Evolutionary conservation across 108 stramenopile species (phyloP), one percentile per base, ranked within the genome.

Genomic region (Cyclotella baltica): DNA sequence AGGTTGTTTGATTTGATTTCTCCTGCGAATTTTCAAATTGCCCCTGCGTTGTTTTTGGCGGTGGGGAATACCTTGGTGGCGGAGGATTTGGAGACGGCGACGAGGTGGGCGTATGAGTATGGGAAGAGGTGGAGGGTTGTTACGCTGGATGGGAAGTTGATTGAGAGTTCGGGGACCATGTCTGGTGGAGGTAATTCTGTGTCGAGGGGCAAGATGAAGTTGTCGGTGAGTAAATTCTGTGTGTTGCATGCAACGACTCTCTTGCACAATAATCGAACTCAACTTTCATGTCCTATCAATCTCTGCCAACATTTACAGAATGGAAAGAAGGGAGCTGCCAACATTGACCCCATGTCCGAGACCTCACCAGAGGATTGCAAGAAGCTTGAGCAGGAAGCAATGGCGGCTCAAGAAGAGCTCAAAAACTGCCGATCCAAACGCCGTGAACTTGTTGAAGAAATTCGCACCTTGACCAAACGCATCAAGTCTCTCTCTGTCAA

Each of bases 91-190:
- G 97, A 98, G 50, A 87, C 87, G 18, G 99, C 98, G 9, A 90
- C 92, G 33, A 84, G 90, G 6, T 93, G 94, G 87, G 99, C 99
- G 0, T 99, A 98, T 76, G 89, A 94, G 25, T 97, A 71, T 70
- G 91, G 88, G 48, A 96, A 88, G 65, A 83, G 93, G 9, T 96
- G 94, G 96, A 88, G 97, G 38, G 96, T 99, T 4, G 99, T 99
- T 36, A 98, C 99, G 1, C 35, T 89, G 6, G 90, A 91, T 63
- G 99, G 99, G 9, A 88, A 98, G 71, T 84, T 99, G 51, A 98
- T 99, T 59, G 99, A 99, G 65, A 96, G 93, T 4, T 93, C 96
- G 19, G 99, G 99, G 31, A 97, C 99, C 35, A 99, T 99, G 99
- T 87, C 97, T 0, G 99, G 99, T 18, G 99, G 99, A n/a, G 99